Conservation (phyloP, 371 early-diverging fungal species). For the Paramicrosporidium saccamoebae region DNA sequence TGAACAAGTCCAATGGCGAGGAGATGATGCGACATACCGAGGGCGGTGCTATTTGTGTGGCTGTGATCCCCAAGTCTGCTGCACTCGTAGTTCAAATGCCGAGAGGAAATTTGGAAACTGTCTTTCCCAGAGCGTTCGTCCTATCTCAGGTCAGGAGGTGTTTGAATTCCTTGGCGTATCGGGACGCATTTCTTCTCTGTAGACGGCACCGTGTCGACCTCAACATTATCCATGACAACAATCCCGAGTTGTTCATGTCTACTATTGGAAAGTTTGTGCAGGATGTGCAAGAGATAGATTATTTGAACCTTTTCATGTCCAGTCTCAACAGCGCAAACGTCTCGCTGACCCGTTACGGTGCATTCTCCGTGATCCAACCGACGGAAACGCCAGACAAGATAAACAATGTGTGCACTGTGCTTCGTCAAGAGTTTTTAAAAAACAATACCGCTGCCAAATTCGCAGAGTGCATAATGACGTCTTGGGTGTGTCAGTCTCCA, state of each 20-base stretch:
- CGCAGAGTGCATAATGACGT: constrained; percentile 46
- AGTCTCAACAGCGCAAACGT: constrained; percentile 20
- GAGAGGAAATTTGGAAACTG: constrained; percentile 78
- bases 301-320: constrained; percentile 60
- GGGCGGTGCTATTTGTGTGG: constrained; percentile 50
- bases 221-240: constrained; percentile 49
- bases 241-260: constrained; percentile 21
- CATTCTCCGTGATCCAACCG: constrained; percentile 1
- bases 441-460: constrained; percentile 19
- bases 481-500: constrained; percentile 43
- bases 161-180: constrained; percentile 26
- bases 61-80: constrained; percentile 26
- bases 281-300: constrained; percentile 43
- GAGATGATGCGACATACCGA: constrained; percentile 52
- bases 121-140: constrained; percentile 70
- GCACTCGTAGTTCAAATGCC: constrained; percentile 74
- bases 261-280: constrained; percentile 25
- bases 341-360: constrained; percentile 16
- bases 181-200: constrained; percentile 43
- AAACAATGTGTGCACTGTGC: constrained; percentile 30
- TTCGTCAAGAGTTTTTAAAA: constrained; percentile 20
- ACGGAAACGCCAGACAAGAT: constrained; percentile 14
- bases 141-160: constrained; percentile 32
- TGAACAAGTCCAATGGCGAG: constrained; percentile 7
- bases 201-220: constrained; percentile 69